Evolutionary conservation across 2,329 filamentous ascomycete species (phyloP).

Genomic region (Metarhizium album): DNA sequence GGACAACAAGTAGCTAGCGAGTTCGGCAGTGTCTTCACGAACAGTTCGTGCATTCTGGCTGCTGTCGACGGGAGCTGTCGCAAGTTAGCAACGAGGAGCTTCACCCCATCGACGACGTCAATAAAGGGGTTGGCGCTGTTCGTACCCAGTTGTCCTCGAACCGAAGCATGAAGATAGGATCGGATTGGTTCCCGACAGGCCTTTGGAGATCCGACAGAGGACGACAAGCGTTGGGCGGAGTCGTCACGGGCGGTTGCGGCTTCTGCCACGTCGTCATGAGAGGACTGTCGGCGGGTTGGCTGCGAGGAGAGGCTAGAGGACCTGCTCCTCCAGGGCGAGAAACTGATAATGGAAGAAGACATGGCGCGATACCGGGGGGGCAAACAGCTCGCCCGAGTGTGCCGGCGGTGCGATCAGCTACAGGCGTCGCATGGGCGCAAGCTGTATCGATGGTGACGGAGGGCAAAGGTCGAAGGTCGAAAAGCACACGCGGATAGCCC

Average conservation of each 20-base stretch:
- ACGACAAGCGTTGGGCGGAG: conserved; percentile 24
- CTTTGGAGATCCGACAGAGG: conserved; percentile 24
- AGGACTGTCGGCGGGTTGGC: conserved; percentile 16
- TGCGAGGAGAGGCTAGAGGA: conserved; percentile 27
- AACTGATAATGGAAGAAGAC: conserved; percentile 35
- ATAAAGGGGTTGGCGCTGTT: conserved; percentile 6
- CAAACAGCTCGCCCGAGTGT: background rate
- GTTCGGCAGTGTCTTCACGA: conserved; percentile 76
- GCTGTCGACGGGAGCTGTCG: conserved; percentile 48
- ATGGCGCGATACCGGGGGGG: conserved; percentile 18
- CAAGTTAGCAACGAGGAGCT: background rate
- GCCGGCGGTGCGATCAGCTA: conserved; percentile 9
- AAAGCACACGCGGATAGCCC: background rate
- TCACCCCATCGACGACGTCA: background rate
- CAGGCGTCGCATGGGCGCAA: conserved; percentile 12
- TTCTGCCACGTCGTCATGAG: conserved; percentile 16
- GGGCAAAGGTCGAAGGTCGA: background rate
- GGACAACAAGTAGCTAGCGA: conserved; percentile 71
- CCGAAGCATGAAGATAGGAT: conserved; percentile 59
- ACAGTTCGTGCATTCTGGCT: conserved; percentile 68
- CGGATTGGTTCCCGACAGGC: conserved; percentile 54
- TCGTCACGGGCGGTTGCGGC: conserved; percentile 11
- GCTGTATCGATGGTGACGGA: background rate
- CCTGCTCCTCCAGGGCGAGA: conserved; percentile 38
- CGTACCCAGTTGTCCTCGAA: conserved; percentile 46